A percentile compares a stretch with the other conserved stretches of the same genome.
Conservation (phyloP, 1,284 basidiomycete genomes). For the Sporisorium exsertum region DNA sequence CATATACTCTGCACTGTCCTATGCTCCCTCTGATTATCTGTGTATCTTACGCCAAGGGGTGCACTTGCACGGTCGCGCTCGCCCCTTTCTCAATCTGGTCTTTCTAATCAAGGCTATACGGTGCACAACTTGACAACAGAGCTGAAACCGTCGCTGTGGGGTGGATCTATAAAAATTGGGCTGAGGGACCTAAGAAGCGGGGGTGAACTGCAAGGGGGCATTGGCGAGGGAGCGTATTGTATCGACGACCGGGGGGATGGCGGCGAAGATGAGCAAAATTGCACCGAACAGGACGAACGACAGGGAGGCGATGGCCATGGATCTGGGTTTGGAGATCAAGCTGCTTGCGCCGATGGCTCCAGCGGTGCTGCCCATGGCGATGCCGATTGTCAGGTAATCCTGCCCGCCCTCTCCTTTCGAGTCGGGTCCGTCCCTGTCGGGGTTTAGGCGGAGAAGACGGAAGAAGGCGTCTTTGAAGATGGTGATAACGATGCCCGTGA, state of each 20-base stretch:
- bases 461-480: slow-evolving; percentile 64
- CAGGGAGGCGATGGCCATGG: slow-evolving; percentile 58
- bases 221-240: slow-evolving; percentile 23
- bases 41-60: too few relatives aligned
- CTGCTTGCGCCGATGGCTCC: slow-evolving; percentile 59
- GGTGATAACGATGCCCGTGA: slow-evolving; percentile 58
- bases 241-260: slow-evolving; percentile 54
- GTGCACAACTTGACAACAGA: too few relatives aligned
- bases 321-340: slow-evolving; percentile 52
- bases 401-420: too few relatives aligned
- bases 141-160: too few relatives aligned
- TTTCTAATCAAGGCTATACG: too few relatives aligned
- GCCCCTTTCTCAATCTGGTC: too few relatives aligned
- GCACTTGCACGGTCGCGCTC: too few relatives aligned
- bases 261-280: slow-evolving; percentile 53
- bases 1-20: too few relatives aligned
- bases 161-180: too few relatives aligned
- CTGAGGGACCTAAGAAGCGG: slow-evolving; percentile 9
- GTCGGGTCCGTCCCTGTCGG: slow-evolving; percentile 21
- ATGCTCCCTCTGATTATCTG: too few relatives aligned
- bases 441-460: slow-evolving; percentile 41
- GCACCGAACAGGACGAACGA: slow-evolving; percentile 60
- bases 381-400: slow-evolving; percentile 56
- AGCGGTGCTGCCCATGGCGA: slow-evolving; percentile 58
- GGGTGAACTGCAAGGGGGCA: slow-evolving; percentile 16